These are phyloP conservation scores for Candida khao-thaluensis DNA, from an alignment of 805 yeast species.

Conservation along the genomic window DNA sequence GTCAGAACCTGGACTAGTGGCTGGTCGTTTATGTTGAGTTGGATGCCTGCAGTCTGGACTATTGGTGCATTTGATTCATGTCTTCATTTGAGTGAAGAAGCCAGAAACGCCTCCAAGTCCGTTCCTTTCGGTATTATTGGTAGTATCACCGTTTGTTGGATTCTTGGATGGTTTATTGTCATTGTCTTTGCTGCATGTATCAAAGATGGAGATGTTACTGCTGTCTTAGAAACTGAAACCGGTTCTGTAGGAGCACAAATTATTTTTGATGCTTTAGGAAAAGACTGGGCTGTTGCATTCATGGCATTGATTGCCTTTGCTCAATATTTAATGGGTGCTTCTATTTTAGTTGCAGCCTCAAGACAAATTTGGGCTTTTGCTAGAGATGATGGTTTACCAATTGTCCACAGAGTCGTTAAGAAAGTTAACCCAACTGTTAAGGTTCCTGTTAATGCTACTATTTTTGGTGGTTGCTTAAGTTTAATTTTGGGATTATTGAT, in stretches of 20 bases:
- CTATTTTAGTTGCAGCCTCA: slow-evolving; percentile 60
- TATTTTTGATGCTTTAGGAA: slow-evolving; percentile 60
- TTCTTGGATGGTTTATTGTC: slow-evolving; percentile 57
- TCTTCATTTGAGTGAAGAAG: slow-evolving; percentile 73
- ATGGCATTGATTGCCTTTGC: slow-evolving; percentile 58
- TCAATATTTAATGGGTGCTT: slow-evolving; percentile 66
- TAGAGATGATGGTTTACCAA: slow-evolving; percentile 73
- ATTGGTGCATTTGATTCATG: slow-evolving; percentile 73
- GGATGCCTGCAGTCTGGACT: slow-evolving; percentile 74
- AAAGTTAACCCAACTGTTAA: slow-evolving; percentile 53
- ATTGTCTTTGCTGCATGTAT: slow-evolving; percentile 57
- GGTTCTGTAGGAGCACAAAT: slow-evolving; percentile 70
- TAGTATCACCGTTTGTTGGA: slow-evolving; percentile 56
- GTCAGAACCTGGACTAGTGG: slow-evolving; percentile 46
- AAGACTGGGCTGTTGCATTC: slow-evolving; percentile 62
- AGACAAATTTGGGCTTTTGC: slow-evolving; percentile 77
- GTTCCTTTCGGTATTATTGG: slow-evolving; percentile 66
- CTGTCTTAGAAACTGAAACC: slow-evolving; percentile 43
- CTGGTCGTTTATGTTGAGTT: slow-evolving; percentile 49
- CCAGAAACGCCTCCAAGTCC: slow-evolving; percentile 57
- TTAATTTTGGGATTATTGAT: slow-evolving; percentile 55
- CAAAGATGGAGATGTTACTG: slow-evolving; percentile 41
- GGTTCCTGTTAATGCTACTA: slow-evolving; percentile 68
- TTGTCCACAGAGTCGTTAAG: slow-evolving; percentile 51
- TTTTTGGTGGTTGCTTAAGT: slow-evolving; percentile 51